Evolutionary conservation across 176 grass and related monocot species (phyloP).

Genomic region (Guadua angustifolia): DNA sequence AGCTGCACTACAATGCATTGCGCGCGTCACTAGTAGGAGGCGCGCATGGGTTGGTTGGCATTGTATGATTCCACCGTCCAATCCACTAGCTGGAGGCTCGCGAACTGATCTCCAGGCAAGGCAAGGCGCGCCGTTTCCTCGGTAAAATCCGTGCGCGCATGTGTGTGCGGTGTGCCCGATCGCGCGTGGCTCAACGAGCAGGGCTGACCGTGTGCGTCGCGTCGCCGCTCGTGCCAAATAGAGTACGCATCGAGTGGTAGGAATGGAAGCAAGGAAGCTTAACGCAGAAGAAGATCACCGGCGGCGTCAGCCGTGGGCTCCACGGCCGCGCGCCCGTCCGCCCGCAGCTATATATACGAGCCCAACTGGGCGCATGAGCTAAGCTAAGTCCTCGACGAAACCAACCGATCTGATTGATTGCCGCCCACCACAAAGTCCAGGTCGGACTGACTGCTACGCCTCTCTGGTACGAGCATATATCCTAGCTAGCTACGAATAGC

Average conservation of each 20-base stretch:
- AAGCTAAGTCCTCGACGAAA: slow-evolving; percentile 22
- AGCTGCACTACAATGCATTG: no score
- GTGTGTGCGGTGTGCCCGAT: no score
- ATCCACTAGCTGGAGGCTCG: no score
- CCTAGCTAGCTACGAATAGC: neutral
- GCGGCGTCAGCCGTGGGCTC: no score
- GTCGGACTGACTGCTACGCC: slow-evolving; percentile 36
- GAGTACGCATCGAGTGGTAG: no score
- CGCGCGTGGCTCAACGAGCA: no score
- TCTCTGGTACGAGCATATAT: neutral
- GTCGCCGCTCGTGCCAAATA: no score
- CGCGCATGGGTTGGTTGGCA: neutral
- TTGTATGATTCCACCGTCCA: neutral
- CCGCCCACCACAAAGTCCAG: slow-evolving; percentile 23
- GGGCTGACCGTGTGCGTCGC: no score
- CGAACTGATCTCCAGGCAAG: neutral
- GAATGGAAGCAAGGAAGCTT: no score
- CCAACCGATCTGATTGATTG: slow-evolving; percentile 32
- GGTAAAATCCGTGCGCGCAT: no score
- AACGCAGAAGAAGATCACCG: no score
- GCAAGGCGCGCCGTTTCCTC: neutral
- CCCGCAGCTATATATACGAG: neutral
- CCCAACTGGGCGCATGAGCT: neutral
- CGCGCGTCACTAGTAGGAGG: neutral
- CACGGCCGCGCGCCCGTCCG: no score